These are phyloP conservation scores for Thymus quinquecostatus DNA, from an alignment of 257 asterid species.

Conservation along the genomic window DNA sequence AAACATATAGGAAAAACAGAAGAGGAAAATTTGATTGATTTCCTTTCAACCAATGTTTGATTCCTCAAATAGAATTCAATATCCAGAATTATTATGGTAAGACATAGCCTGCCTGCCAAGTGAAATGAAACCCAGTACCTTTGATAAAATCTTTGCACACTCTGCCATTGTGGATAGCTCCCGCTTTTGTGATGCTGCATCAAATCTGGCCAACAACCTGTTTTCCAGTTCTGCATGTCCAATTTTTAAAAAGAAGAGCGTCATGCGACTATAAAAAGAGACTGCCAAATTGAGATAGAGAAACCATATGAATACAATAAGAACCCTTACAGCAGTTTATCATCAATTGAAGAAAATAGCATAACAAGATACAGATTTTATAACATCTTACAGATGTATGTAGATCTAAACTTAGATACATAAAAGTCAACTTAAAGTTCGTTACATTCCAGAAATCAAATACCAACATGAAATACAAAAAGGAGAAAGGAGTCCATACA, in stretches of 20 bases:
- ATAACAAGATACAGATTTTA: conserved; percentile 4
- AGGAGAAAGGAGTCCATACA: neutral
- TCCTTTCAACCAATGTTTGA: conserved; percentile 19
- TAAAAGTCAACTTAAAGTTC: neutral
- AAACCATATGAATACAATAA: conserved; percentile 18
- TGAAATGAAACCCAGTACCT: conserved; percentile 47
- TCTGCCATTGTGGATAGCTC: conserved; percentile 96
- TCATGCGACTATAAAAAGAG: conserved; percentile 20
- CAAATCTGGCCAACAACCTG: conserved; percentile 88
- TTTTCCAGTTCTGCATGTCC: conserved; percentile 82
- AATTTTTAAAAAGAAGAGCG: conserved; percentile 26
- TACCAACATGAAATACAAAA: conserved; percentile 10
- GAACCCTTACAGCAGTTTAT: conserved; percentile 15
- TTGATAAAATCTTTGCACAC: conserved; percentile 96
- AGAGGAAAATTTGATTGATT: neutral
- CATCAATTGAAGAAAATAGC: conserved; percentile 11
- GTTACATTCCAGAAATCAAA: conserved; percentile 9
- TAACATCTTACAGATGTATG: conserved; percentile 15
- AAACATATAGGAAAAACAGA: neutral
- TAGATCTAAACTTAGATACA: conserved; percentile 19
- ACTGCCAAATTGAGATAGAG: conserved; percentile 18
- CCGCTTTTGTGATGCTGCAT: conserved; percentile 88
- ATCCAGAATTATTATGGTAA: neutral
- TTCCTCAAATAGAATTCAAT: conserved; percentile 19
- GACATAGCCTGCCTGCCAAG: conserved; percentile 12